These are phyloP conservation scores for Pseudogymnoascus sp. DNA, from an alignment of 2,329 filamentous ascomycete species.

Conservation along the genomic window DNA sequence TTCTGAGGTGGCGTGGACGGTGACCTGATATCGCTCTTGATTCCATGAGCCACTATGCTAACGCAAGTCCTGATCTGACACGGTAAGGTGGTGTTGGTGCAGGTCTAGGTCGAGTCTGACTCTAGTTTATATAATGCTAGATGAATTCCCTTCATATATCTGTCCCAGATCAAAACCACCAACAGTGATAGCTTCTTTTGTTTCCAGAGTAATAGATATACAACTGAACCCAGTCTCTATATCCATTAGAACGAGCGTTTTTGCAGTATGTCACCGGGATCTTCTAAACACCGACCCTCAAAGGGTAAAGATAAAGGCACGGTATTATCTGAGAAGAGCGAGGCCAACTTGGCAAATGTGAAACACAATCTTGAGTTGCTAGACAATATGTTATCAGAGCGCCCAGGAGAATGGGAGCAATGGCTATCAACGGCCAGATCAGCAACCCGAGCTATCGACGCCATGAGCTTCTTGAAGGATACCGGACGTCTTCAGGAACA, in stretches of 20 bases:
- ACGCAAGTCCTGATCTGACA: not conserved
- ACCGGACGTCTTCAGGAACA: conserved; percentile 31
- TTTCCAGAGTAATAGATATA: not conserved
- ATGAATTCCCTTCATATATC: not conserved
- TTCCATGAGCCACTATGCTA: not conserved
- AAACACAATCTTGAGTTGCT: not conserved
- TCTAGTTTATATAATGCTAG: not conserved
- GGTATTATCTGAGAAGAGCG: not conserved
- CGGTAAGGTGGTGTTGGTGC: not conserved
- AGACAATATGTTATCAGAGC: conserved; percentile 16
- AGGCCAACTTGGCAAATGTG: conserved; percentile 2
- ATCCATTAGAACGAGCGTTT: not conserved
- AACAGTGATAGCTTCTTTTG: not conserved
- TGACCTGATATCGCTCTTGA: not conserved
- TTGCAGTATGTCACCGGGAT: not conserved
- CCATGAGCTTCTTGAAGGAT: conserved; percentile 32
- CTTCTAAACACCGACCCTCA: not conserved
- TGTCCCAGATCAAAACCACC: not conserved
- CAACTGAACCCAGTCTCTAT: not conserved
- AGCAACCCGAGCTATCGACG: conserved; percentile 32
- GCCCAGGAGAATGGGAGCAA: conserved; percentile 23
- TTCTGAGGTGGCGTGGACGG: not conserved
- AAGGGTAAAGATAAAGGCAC: not conserved
- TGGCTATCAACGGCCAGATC: conserved; percentile 33
- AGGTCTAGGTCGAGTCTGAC: not conserved